Base-by-base conservation (phyloP, 805 yeast species). In the Ogataea methylovora region DNA sequence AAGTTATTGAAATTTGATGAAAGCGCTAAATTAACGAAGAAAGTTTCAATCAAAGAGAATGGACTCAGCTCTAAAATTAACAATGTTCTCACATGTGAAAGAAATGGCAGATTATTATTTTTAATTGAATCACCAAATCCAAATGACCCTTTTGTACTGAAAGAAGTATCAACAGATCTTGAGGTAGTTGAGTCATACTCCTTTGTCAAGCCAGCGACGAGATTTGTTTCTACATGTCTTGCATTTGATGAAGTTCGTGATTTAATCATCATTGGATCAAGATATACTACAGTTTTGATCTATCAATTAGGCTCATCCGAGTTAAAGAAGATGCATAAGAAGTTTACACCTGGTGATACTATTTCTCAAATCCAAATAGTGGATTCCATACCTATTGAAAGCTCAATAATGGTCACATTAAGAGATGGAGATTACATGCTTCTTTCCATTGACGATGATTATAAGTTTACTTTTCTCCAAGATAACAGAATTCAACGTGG, bases 401-500 rank as follows among this genome's bases (percentile, higher is more conserved):
- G 36, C 2, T 27, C 38, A 8, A 32, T 35, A n/a, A 19, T 54
- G n/a, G 42, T 48, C 2, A 76, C 86, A 0, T 70, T 79, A 31
- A 68, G 82, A 48, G 92, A 83, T 55, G 86, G 90, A 1, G 67
- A 61, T 21, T 82, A 78, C 45, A 55, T 70, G 45, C 65, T 71
- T 40, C 37, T 67, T 20, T 37, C 53, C 32, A 44, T 65, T 8
- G 42, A 44, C 17, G 19, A 34, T 5, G 35, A 34, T 9, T 25
- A 27, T 4, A 17, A 29, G 3, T 24, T 40, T 8, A 33, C 37
- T n/a, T 33, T 43, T 30, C 27, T 42, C 29, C 51, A 43, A 22
- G 66, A 74, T 15, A 85, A 84, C 52, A 76, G 75, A 44, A 56
- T 83, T 7, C 70, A 84, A 24, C 73, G 76, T 41, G 95, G 96